Conservation (phyloP, 352 stramenopile genomes). For the Phytophthora citricola region DNA sequence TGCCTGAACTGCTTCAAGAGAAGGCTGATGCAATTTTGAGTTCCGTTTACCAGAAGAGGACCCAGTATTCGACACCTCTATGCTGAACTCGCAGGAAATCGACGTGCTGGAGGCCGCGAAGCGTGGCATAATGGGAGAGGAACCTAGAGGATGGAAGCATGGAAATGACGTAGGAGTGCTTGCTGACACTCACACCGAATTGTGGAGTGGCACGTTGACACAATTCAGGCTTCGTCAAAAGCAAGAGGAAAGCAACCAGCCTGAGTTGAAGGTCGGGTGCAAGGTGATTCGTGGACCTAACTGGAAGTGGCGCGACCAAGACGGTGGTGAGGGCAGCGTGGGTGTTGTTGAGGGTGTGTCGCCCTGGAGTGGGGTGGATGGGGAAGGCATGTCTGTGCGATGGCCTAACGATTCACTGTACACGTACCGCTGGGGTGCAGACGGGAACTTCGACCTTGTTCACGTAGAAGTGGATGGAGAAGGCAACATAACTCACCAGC, state of each 20-base stretch:
- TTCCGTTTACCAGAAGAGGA: conserved; percentile 76
- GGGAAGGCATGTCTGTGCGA: conserved; percentile 89
- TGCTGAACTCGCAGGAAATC: conserved; percentile 64
- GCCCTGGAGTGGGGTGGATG: conserved; percentile 89
- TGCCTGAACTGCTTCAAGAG: conserved; percentile 36
- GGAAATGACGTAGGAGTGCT: conserved; percentile 81
- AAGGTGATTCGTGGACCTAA: conserved; percentile 91
- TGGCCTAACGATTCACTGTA: conserved; percentile 91
- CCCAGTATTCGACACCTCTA: conserved; percentile 60
- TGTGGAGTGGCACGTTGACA: conserved; percentile 82
- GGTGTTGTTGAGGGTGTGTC: conserved; percentile 86
- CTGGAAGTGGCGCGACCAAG: conserved; percentile 92
- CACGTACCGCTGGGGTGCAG: conserved; percentile 89
- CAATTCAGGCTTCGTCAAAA: conserved; percentile 69
- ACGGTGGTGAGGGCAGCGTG: conserved; percentile 85
- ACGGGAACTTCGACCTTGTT: conserved; percentile 88
- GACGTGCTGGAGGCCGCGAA: conserved; percentile 67
- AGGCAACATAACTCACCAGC: conserved; percentile 70
- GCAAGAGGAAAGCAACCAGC: conserved; percentile 51
- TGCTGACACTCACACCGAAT: conserved; percentile 64
- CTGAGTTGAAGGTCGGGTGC: conserved; percentile 79
- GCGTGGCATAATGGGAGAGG: conserved; percentile 73
- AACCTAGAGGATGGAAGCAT: conserved; percentile 64
- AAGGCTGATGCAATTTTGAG: conserved; percentile 53
- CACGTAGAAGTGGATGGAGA: conserved; percentile 87